A percentile compares a stretch with the other conserved stretches of the same genome.
These are phyloP conservation scores for Stylosanthes scabra DNA, from an alignment of 331 rosid species.

Conservation along the genomic window DNA sequence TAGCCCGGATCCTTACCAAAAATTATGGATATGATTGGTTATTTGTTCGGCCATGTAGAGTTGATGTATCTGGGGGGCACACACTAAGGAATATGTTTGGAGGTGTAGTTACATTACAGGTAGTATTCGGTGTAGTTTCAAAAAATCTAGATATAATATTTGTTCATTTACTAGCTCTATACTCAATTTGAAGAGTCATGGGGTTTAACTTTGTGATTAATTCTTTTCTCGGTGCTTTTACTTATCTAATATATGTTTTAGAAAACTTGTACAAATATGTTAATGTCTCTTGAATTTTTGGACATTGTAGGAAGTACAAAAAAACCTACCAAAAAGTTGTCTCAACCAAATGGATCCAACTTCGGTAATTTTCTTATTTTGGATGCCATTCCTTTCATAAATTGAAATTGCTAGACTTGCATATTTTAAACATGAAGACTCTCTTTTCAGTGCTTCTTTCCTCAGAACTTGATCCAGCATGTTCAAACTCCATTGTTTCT, in stretches of 20 bases:
- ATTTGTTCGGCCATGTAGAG: slow-evolving; percentile 57
- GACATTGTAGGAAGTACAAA: slow-evolving; percentile 70
- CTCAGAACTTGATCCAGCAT: slow-evolving; percentile 73
- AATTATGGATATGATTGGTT: slow-evolving; percentile 33
- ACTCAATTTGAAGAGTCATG: slow-evolving; percentile 27
- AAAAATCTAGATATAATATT: slow-evolving; percentile 14
- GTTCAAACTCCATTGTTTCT: slow-evolving; percentile 84
- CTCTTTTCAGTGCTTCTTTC: slow-evolving; percentile 81
- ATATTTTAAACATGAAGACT: slow-evolving; percentile 28
- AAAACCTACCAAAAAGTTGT: slow-evolving; percentile 73
- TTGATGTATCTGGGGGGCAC: slow-evolving; percentile 83
- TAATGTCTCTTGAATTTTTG: slow-evolving; percentile 20
- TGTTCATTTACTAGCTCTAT: neutral
- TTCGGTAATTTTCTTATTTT: slow-evolving; percentile 53
- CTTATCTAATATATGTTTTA: slow-evolving; percentile 5
- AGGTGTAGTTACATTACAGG: slow-evolving; percentile 88
- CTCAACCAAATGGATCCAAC: slow-evolving; percentile 69
- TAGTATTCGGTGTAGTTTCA: slow-evolving; percentile 31
- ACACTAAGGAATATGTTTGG: slow-evolving; percentile 77
- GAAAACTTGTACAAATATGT: neutral
- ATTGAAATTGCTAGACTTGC: slow-evolving; percentile 29
- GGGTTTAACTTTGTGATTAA: slow-evolving; percentile 25
- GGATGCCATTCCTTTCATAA: slow-evolving; percentile 20
- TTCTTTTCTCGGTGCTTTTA: slow-evolving; percentile 16
- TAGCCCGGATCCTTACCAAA: slow-evolving; percentile 14